Base-by-base conservation (phyloP, 176 grass and related monocot genomes). In the Oryza meyeriana region DNA sequence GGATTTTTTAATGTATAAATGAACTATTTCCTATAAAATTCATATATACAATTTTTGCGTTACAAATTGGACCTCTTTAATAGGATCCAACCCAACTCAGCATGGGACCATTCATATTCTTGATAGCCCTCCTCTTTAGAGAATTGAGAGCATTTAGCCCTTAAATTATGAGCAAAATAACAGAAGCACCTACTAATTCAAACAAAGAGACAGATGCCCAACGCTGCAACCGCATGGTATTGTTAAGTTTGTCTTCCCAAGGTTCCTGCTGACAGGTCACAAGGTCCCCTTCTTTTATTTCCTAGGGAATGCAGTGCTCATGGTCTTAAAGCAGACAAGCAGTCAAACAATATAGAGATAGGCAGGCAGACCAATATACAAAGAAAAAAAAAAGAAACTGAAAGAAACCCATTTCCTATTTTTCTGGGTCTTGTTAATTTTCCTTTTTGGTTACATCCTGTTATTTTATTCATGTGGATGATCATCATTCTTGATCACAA, bases 241-340 rank as follows among this genome's bases (percentile, higher is more conserved):
- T 64, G 65, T 87, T 55, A 55, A 72, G 41, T 90, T 83, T 91
- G 58, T 78, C 61, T 97, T 91, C 88, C 86, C 91, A 86, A 89
- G 66, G 78, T 65, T 87, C 81, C 38, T 74, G 32, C 87, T 89
- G 84, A 84, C 87, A 87, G 50, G 50, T 55, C 50, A n/a, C 50
- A 55, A 66, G 69, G 69, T n/a, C 38, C 63, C 63, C 69, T 87
- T 44, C 52, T 72, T 85, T 80, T 85, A 85, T 80, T 40, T 68
- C 68, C 45, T 61, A 87, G 45, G 79, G 80, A 84, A 85, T 94
- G 80, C 79, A 86, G 67, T 85, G 57, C 83, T 64, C 62, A 61
- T 78, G 82, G 84, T 94, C 89, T 75, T 38, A 76, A 88, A 89
- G 91, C 84, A 88, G 81, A 81, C 89, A 97, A 91, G 36, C 80